Base-by-base conservation (phyloP, 176 grass and related monocot species). In the Themeda triandra region DNA sequence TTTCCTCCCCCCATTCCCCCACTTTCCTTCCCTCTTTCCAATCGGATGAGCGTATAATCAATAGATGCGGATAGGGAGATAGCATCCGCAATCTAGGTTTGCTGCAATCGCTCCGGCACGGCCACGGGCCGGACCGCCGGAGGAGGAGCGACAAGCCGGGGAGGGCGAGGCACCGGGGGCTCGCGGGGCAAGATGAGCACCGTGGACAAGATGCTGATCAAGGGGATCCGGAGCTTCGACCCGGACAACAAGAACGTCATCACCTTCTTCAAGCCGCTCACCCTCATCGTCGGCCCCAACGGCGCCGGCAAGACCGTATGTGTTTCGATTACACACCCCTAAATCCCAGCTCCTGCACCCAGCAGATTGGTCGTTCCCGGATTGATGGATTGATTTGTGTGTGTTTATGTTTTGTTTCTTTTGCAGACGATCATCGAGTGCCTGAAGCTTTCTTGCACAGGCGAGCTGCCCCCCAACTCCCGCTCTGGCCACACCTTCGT, bases 201-300 rank as follows among this genome's bases (percentile, higher is more conserved):
- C 62, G 96, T 95, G 84, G 96, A 98, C 80, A 98, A 98, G 93
- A 98, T 98, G 96, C 93, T 95, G 64, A 92, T 98, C 63, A 98
- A 98, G 79, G 96, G 93, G 33, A 95, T 95, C 60, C 96, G 96
- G 85, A 98, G 93, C 91, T 94, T 98, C 89, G 93, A 93, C 69
- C 96, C 96, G 66, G 96, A 98, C 77, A 98, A 98, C 85, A 98
- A 95, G 91, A 90, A 95, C 83, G 96, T 98, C 89, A 87, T 98
- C 78, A 91, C 96, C 91, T 95, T 98, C 91, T 98, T 93, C 93
- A 95, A 64, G 86, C 96, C 96, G 25, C 96, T 98, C 53, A 98
- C 93, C 80, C 96, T 98, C 80, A 98, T 98, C 78, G 96, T 98
- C 65, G 96, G 96, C 53, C 82, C 93, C 87, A 98, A 98, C 62